phyloP scores from a whole-genome alignment of 1,139 yeast genomes.

The Saccharomyces pastorianus region DNA sequence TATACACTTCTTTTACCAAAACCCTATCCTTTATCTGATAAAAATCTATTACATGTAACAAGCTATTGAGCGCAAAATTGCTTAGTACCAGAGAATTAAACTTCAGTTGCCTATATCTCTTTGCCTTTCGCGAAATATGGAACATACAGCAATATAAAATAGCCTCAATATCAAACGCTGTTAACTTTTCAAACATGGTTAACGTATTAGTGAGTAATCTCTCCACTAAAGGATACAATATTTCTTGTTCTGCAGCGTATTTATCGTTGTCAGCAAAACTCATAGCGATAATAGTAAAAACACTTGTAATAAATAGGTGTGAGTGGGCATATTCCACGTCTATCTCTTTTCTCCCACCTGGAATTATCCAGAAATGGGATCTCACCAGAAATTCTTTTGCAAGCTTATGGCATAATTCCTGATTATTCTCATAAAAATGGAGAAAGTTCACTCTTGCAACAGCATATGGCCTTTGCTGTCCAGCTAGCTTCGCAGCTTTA shows the following conservation, averaged over 20 bases:
- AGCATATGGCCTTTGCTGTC: conserved; percentile 30
- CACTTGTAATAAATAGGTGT: conserved; percentile 45
- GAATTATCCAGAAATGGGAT: conserved; percentile 48
- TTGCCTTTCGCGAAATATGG: conserved; percentile 44
- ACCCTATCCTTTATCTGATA: conserved; percentile 36
- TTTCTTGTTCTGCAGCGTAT: conserved; percentile 39
- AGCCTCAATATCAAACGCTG: conserved; percentile 50
- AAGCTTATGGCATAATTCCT: conserved; percentile 35
- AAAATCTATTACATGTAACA: conserved; percentile 39
- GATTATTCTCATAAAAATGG: conserved; percentile 36
- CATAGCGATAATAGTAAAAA: conserved; percentile 44
- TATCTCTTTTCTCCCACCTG: conserved; percentile 43
- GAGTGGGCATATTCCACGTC: conserved; percentile 36
- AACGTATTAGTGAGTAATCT: conserved; percentile 40
- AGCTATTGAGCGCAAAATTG: conserved; percentile 41
- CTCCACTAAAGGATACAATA: conserved; percentile 39
- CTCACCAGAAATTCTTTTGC: conserved; percentile 39
- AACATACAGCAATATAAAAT: conserved; percentile 44
- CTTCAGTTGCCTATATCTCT: conserved; percentile 36
- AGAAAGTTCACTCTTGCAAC: conserved; percentile 34
- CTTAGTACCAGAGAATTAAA: conserved; percentile 44
- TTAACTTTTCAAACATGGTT: conserved; percentile 41
- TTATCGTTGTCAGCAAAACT: conserved; percentile 43
- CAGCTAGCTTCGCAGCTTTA: conserved; percentile 30
- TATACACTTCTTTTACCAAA: conserved; percentile 23